Conservation (phyloP, 345 rosid species). For the Carallia pectinifolia region DNA sequence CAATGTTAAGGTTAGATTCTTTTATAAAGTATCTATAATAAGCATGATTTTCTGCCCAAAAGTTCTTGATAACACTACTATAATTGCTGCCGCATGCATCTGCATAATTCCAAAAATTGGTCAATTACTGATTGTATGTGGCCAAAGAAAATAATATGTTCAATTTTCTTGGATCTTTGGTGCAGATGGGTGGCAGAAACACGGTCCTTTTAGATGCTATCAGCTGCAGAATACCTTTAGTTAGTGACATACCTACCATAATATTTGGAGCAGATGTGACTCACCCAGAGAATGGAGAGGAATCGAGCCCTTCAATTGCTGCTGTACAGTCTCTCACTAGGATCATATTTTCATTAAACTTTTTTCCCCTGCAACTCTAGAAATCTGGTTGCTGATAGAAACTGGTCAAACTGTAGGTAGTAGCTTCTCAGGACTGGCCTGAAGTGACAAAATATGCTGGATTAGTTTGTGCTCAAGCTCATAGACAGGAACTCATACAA, state of each 20-base stretch:
- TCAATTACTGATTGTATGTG: not conserved
- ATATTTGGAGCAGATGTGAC: constrained; percentile 99
- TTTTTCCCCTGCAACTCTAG: not conserved
- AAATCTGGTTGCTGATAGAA: constrained; percentile 17
- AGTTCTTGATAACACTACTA: not conserved
- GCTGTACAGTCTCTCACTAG: constrained; percentile 51
- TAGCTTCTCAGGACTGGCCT: constrained; percentile 99
- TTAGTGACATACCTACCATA: constrained; percentile 95
- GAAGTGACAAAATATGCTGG: constrained; percentile 99
- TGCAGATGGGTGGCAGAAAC: constrained; percentile 99
- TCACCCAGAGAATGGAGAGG: constrained; percentile 99
- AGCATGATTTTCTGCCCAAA: not conserved
- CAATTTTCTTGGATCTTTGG: constrained; percentile 3
- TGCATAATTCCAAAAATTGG: not conserved
- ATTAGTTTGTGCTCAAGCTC: constrained; percentile 99
- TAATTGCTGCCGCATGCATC: not conserved
- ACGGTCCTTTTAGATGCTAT: constrained; percentile 95
- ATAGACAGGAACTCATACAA: constrained; percentile 96
- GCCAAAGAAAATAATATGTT: not conserved
- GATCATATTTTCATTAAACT: not conserved
- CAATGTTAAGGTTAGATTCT: constrained; percentile 79
- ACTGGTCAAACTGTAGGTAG: constrained; percentile 55
- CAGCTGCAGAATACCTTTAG: constrained; percentile 95
- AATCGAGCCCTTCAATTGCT: constrained; percentile 96
- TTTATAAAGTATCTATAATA: not conserved